Conservation (phyloP, 768 basidiomycete species). For the Kondoa malvinella region DNA sequence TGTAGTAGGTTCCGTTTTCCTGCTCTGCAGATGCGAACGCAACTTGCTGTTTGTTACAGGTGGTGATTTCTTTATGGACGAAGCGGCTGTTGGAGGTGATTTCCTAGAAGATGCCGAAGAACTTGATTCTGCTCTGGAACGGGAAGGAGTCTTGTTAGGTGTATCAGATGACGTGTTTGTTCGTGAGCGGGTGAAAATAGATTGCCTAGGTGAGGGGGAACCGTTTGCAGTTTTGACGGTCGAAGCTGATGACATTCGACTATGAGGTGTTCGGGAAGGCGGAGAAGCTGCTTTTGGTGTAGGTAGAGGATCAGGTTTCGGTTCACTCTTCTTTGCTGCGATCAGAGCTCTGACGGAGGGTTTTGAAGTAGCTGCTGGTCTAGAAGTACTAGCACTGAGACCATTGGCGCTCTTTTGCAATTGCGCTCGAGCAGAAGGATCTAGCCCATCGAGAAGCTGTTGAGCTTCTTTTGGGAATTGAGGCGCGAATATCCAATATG, state of each 20-base stretch:
- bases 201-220: neutral
- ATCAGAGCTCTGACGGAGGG: neutral
- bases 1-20: neutral
- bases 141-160: neutral
- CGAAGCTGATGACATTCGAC: neutral
- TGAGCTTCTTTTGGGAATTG: slow-evolving; percentile 59
- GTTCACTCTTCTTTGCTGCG: slow-evolving; percentile 5
- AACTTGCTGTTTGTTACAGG: neutral
- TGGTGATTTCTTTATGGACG: neutral
- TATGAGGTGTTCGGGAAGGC: neutral
- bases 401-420: slow-evolving; percentile 48
- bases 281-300: neutral
- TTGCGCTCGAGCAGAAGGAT: slow-evolving; percentile 54
- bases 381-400: slow-evolving; percentile 3
- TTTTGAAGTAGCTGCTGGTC: neutral
- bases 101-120: neutral
- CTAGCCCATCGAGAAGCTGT: slow-evolving; percentile 49
- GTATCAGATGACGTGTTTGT: neutral
- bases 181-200: neutral
- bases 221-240: neutral
- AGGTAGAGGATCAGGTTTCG: slow-evolving; percentile 5
- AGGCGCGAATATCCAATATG: slow-evolving; percentile 64
- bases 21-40: neutral
- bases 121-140: neutral
- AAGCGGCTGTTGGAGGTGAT: neutral